Conservation (phyloP, 169 alveolate species). For the Cryptosporidium muris region DNA sequence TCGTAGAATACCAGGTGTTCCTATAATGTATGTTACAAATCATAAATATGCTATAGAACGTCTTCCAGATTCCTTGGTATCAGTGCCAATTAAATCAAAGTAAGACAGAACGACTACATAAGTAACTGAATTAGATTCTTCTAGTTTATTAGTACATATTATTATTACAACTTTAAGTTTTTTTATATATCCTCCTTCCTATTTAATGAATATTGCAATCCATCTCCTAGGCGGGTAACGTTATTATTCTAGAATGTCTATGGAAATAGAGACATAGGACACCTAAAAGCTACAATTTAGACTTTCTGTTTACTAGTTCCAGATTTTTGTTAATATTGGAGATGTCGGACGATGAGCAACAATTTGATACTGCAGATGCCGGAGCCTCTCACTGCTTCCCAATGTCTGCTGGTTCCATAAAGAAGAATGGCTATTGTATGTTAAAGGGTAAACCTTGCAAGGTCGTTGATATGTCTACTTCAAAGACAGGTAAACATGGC, state of each 20-base stretch:
- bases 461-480: slow-evolving; percentile 93
- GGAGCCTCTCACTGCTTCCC: slow-evolving; percentile 96
- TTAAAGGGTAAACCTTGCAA: slow-evolving; percentile 97
- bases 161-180: too few species aligned
- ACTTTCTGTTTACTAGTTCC: too few species aligned
- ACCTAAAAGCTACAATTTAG: too few species aligned
- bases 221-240: too few species aligned
- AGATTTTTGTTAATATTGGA: background rate
- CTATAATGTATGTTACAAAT: slow-evolving; percentile 94
- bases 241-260: too few species aligned
- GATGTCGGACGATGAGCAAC: slow-evolving; percentile 77
- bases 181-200: too few species aligned
- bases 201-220: too few species aligned
- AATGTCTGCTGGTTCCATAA: slow-evolving; percentile 95
- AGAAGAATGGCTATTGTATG: slow-evolving; percentile 96
- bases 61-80: slow-evolving; percentile 86
- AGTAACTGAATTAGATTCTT: too few species aligned
- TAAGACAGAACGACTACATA: background rate
- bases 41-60: slow-evolving; percentile 96
- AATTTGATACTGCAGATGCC: slow-evolving; percentile 86
- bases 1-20: slow-evolving; percentile 98
- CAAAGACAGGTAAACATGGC: slow-evolving; percentile 99
- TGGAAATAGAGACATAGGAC: too few species aligned
- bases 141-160: too few species aligned
- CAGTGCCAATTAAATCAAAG: slow-evolving; percentile 45